Evolutionary conservation across 2,329 filamentous ascomycete species (phyloP), one percentile per base, ranked within the genome.

Genomic region (Epichloe scottii): DNA sequence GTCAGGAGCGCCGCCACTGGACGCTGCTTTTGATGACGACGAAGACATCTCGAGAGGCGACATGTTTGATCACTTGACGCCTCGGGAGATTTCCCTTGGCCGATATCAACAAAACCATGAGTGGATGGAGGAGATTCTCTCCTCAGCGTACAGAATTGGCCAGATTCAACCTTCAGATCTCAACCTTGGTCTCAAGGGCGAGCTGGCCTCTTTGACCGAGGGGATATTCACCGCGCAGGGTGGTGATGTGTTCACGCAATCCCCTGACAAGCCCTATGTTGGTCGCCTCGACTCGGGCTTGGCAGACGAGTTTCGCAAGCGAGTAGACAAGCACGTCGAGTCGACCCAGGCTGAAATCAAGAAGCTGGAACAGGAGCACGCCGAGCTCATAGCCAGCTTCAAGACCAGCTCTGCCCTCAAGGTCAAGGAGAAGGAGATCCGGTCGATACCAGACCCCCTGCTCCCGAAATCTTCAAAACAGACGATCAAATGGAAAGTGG

Each of bases 41-140:
- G 90, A 97, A 65, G 91, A 96, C 62, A 86, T 85, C 3, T 86
- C 85, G 6, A 77, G 87, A 19, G 89, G 89, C 30, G 93, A 98
- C 65, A 77, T 90, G 64, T 88, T 98, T 61, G 93, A 98, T 63
- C 81, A 89, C 56, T 73, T 96, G 55, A 91, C 89, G 0, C 90
- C 90, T 3, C 80, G 90, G 42, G 93, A 98, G 56, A 85, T 98
- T 54, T 95, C 89, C 59, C 74, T 88, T 54, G 81, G 82, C 56
- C 81, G 93, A 51, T 98, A 96, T 66, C 85, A 85, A 64, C 89
- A 96, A 63, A 94, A 98, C 60, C 91, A 98, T 61, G 89, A 95
- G 66, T 97, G 91, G 93, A 95, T 98, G 88, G 93, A 97, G 63
- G 91, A 98, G 68, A 84, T 98, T 30, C 79, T 97, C 50, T 88